Conservation (phyloP, 257 asterid genomes). For the Parsonsia alboflavescens region DNA sequence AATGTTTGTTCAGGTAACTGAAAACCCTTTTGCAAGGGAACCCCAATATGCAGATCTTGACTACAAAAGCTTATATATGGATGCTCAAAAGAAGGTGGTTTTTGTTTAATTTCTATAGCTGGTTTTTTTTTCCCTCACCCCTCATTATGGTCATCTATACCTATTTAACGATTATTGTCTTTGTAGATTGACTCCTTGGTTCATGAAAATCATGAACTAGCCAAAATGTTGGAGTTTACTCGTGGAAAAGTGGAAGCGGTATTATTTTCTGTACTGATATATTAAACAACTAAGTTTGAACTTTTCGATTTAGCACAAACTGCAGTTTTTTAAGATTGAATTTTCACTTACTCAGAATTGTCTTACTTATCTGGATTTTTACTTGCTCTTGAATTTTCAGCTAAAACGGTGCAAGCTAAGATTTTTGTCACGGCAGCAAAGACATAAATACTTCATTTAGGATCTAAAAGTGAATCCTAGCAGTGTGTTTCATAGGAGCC, state of each 20-base stretch:
- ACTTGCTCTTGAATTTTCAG: neutral
- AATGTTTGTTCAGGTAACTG: conserved; percentile 19
- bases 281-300: neutral
- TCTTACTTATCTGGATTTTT: neutral
- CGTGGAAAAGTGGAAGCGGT: conserved; percentile 27
- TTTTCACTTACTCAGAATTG: neutral
- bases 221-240: conserved; percentile 20
- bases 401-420: neutral
- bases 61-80: conserved; percentile 36
- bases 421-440: neutral
- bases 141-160: neutral
- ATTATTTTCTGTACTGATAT: neutral
- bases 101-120: neutral
- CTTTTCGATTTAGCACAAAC: too few relatives aligned
- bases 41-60: conserved; percentile 13
- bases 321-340: neutral
- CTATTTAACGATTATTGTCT: neutral
- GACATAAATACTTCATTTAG: neutral
- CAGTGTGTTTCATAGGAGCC: neutral
- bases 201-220: conserved; percentile 17
- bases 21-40: conserved; percentile 11
- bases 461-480: neutral
- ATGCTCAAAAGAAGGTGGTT: conserved; percentile 42
- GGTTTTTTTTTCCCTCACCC: neutral
- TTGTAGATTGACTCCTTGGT: conserved; percentile 16